Percentiles rank a stretch among this genome's conserved stretches.
phyloP scores from a whole-genome alignment of 805 yeast genomes.

The Zygosaccharomyces siamensis region DNA sequence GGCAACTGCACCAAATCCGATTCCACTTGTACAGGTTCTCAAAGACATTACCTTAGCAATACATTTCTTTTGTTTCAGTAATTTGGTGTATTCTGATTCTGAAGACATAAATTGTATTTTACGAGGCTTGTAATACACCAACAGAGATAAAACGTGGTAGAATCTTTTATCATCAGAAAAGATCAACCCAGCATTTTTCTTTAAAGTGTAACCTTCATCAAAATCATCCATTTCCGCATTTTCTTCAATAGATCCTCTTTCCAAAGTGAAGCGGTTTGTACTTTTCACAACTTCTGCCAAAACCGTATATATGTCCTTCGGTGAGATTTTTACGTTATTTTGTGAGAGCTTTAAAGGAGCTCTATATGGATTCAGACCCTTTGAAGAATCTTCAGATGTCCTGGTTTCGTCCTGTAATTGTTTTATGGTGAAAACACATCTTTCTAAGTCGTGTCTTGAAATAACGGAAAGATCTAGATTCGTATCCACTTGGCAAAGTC shows the following conservation, averaged over 20 bases:
- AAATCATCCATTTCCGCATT: slow-evolving; percentile 14
- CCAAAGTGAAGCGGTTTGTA: slow-evolving; percentile 42
- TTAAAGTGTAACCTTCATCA: slow-evolving; percentile 19
- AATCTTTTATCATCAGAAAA: slow-evolving; percentile 77
- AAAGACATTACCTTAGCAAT: slow-evolving; percentile 58
- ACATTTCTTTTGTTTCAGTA: slow-evolving; percentile 48
- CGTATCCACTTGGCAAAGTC: slow-evolving; percentile 46
- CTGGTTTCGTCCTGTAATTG: slow-evolving; percentile 3
- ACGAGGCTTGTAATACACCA: slow-evolving; percentile 39
- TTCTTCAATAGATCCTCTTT: slow-evolving; percentile 8
- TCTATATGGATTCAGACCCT: slow-evolving; percentile 1
- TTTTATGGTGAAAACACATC: slow-evolving; percentile 18
- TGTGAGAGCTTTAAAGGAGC: neutral
- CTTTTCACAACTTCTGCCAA: slow-evolving; percentile 40
- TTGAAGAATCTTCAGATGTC: neutral
- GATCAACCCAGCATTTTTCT: slow-evolving; percentile 43
- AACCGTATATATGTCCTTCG: slow-evolving; percentile 16
- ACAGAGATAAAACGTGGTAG: slow-evolving; percentile 64
- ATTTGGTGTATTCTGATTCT: slow-evolving; percentile 51
- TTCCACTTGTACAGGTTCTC: slow-evolving; percentile 57
- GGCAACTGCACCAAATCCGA: slow-evolving; percentile 31
- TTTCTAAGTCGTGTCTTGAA: slow-evolving; percentile 60
- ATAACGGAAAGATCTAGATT: slow-evolving; percentile 48
- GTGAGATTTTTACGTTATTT: neutral
- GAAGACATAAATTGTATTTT: slow-evolving; percentile 30